A percentile compares a stretch with the other conserved stretches of the same genome.
Evolutionary conservation across 2,329 filamentous ascomycete genomes (phyloP).

Genomic region (Ploettnerulaceae sp.): DNA sequence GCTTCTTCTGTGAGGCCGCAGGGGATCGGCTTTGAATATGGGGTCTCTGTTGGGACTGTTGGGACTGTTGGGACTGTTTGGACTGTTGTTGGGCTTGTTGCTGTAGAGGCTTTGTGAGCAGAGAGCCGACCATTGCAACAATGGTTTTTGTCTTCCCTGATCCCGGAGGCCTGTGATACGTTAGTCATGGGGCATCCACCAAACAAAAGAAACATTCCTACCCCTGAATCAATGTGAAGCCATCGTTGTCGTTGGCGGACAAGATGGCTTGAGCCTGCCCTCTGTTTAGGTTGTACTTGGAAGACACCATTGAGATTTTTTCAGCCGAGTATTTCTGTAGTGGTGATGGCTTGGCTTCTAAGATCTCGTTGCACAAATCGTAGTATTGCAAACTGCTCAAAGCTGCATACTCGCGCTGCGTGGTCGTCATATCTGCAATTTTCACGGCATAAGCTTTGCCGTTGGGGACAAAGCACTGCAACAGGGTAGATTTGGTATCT

Average conservation of each 20-base stretch:
- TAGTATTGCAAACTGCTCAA: conserved; percentile 90
- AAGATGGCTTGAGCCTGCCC: conserved; percentile 90
- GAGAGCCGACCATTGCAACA: conserved; percentile 85
- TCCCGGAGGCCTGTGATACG: conserved; percentile 67
- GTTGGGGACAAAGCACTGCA: conserved; percentile 62
- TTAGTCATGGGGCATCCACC: background rate
- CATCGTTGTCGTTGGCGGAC: conserved; percentile 91
- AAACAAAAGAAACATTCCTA: conserved; percentile 38
- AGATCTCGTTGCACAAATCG: conserved; percentile 88
- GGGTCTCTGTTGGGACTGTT: conserved; percentile 29
- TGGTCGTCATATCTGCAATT: conserved; percentile 86
- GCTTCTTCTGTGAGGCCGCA: no score
- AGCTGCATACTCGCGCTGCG: conserved; percentile 93
- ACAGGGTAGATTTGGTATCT: conserved; percentile 43
- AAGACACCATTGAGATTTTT: conserved; percentile 62
- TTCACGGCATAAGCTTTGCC: conserved; percentile 70
- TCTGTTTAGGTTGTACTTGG: conserved; percentile 77
- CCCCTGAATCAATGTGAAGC: conserved; percentile 94
- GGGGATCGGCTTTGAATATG: no score
- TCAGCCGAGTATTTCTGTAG: conserved; percentile 76
- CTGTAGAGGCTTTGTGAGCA: conserved; percentile 54
- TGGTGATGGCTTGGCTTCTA: conserved; percentile 83
- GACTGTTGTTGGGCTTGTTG: conserved; percentile 31
- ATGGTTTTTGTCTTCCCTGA: conserved; percentile 99
- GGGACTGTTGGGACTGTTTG: conserved; percentile 31